Evolutionary conservation across 164 flowering plant species (phyloP).

Genomic region (Stephania yunnanensis): DNA sequence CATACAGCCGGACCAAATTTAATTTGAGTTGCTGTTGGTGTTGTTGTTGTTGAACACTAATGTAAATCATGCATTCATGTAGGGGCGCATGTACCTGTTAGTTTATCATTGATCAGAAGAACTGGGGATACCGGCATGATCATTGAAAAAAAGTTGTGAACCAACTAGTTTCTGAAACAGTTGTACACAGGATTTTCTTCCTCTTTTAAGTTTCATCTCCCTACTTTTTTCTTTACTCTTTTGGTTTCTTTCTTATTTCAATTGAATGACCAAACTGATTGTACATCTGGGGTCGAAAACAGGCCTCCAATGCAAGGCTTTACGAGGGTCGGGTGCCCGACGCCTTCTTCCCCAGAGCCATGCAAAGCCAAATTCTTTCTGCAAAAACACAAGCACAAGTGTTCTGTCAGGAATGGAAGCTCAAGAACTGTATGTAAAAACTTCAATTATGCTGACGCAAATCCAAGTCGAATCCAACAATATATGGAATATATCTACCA

Average conservation of each 20-base stretch:
- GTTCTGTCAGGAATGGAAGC: not conserved
- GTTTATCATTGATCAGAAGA: not conserved
- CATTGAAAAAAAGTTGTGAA: not conserved
- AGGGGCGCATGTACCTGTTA: not conserved
- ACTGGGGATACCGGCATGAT: not conserved
- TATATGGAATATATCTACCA: too few relatives aligned
- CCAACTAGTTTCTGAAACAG: not conserved
- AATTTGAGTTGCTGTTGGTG: too few relatives aligned
- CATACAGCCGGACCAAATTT: too few relatives aligned
- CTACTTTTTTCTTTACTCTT: not conserved
- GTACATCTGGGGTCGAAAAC: constrained; percentile 65
- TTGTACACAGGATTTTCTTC: not conserved
- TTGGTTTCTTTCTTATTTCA: constrained; percentile 23
- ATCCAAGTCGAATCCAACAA: not conserved
- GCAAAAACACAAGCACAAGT: constrained; percentile 18
- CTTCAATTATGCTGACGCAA: not conserved
- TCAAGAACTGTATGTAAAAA: not conserved
- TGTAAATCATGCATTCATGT: too few relatives aligned
- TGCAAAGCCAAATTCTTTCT: constrained; percentile 51
- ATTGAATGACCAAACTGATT: constrained; percentile 82
- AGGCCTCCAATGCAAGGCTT: constrained; percentile 53
- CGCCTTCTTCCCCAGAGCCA: constrained; percentile 45
- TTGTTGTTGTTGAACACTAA: too few relatives aligned
- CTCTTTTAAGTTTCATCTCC: not conserved
- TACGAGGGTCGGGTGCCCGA: constrained; percentile 28